phyloP scores from a whole-genome alignment of 2,329 filamentous ascomycete genomes.

The Colletotrichum sp. region DNA sequence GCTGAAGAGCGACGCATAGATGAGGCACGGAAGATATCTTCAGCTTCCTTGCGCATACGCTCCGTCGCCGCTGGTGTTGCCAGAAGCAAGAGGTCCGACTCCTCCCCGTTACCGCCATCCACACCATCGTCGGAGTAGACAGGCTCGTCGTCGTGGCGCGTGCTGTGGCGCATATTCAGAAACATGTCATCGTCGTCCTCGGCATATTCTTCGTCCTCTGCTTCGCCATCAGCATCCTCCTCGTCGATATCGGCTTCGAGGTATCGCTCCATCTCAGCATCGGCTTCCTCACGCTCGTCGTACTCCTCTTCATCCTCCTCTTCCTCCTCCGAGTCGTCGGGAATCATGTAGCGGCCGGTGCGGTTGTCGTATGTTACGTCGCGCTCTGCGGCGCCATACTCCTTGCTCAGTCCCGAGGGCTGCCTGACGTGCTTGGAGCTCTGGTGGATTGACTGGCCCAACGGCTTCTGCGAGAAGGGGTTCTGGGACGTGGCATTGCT shows the following conservation, averaged over 20 bases:
- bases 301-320: conserved; percentile 32
- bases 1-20: conserved; percentile 47
- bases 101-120: conserved; percentile 31
- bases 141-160: conserved; percentile 27
- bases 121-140: conserved; percentile 29
- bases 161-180: conserved; percentile 48
- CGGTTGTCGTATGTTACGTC: conserved; percentile 19
- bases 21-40: conserved; percentile 60
- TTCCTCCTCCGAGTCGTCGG: conserved; percentile 36
- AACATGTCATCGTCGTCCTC: conserved; percentile 53
- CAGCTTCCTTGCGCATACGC: conserved; percentile 59
- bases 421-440: conserved; percentile 34
- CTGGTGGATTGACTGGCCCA: conserved; percentile 54
- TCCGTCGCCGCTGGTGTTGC: conserved; percentile 60
- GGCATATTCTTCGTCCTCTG: conserved; percentile 42
- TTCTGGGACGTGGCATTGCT: conserved; percentile 42
- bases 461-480: conserved; percentile 45
- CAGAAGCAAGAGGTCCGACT: conserved; percentile 60
- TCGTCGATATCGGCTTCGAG: conserved; percentile 38
- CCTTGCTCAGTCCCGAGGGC: conserved; percentile 58
- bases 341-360: conserved; percentile 25
- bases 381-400: conserved; percentile 32
- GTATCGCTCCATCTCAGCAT: conserved; percentile 41
- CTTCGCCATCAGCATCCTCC: conserved; percentile 39
- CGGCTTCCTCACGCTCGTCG: conserved; percentile 30